Percentiles rank a stretch among this genome's conserved stretches.
phyloP scores from a whole-genome alignment of 768 basidiomycete species.

The Ramaria rubella region DNA sequence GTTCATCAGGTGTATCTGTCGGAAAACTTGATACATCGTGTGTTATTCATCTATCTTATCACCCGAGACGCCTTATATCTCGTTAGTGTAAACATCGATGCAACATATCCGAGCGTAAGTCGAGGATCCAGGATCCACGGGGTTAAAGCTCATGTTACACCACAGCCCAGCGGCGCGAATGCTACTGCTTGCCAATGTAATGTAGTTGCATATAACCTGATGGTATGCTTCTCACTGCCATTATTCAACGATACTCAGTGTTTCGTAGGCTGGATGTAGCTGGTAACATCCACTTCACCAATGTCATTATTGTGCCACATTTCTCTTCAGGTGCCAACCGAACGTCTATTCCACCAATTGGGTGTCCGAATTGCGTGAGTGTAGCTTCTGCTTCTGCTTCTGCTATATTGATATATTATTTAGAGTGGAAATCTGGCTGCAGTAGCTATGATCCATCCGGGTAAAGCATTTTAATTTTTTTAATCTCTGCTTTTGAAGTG shows the following conservation, averaged over 20 bases:
- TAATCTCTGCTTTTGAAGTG: not conserved
- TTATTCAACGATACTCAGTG: not conserved
- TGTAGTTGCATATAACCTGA: not conserved
- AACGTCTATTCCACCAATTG: not conserved
- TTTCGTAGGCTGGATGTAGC: not conserved
- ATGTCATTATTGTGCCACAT: not conserved
- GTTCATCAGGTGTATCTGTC: not conserved
- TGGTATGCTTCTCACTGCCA: not conserved
- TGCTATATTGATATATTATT: not conserved
- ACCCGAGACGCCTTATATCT: not conserved
- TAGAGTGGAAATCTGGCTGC: not conserved
- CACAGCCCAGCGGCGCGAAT: not conserved
- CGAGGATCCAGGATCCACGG: not conserved
- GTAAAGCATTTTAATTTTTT: not conserved
- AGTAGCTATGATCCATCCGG: not conserved
- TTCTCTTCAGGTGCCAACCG: conserved; percentile 1
- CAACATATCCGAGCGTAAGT: not conserved
- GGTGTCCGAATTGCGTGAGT: conserved; percentile 1
- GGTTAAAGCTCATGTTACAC: not conserved
- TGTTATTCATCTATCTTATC: not conserved
- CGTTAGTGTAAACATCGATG: not conserved
- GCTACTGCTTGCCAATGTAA: conserved; percentile 2
- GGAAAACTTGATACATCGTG: not conserved
- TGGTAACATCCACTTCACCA: not conserved
- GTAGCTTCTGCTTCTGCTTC: not conserved